phyloP scores from a whole-genome alignment of 2,329 filamentous ascomycete species.

The Acephala macrosclerotiorum region DNA sequence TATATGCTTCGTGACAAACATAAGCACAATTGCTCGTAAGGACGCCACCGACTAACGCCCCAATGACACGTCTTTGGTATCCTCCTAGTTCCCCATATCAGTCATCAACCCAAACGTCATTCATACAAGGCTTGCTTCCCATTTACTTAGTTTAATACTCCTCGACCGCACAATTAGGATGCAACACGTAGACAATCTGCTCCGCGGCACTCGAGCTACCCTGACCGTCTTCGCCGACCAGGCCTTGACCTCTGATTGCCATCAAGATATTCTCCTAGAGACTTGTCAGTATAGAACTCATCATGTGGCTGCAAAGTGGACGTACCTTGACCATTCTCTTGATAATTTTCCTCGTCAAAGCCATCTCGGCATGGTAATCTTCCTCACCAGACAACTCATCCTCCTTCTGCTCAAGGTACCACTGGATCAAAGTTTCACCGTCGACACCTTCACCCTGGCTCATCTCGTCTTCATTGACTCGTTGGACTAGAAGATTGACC shows the following conservation, averaged over 20 bases:
- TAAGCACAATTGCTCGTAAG: constrained; percentile 18
- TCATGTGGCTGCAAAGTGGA: constrained; percentile 24
- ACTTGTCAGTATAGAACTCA: neutral
- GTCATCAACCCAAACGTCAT: constrained; percentile 23
- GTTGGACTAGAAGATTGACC: constrained; percentile 83
- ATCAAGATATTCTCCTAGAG: constrained; percentile 88
- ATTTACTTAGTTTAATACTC: constrained; percentile 36
- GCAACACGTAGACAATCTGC: constrained; percentile 82
- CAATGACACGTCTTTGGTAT: constrained; percentile 22
- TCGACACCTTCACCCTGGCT: constrained; percentile 82
- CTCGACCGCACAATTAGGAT: constrained; percentile 92
- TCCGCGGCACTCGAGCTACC: constrained; percentile 51
- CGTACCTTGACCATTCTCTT: constrained; percentile 95
- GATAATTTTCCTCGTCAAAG: constrained; percentile 82
- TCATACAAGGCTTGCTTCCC: constrained; percentile 15
- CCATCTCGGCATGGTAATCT: constrained; percentile 78
- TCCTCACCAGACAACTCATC: constrained; percentile 82
- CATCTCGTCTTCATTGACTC: constrained; percentile 83
- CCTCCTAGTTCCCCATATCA: constrained; percentile 21
- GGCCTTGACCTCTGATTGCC: constrained; percentile 72
- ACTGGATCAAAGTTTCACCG: constrained; percentile 80
- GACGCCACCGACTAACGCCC: constrained; percentile 19
- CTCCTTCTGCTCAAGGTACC: constrained; percentile 94
- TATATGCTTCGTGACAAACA: constrained; percentile 16
- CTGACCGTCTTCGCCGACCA: constrained; percentile 55